Conservation (phyloP, 1,284 basidiomycete genomes). For the Bondarzewia mesenterica region DNA sequence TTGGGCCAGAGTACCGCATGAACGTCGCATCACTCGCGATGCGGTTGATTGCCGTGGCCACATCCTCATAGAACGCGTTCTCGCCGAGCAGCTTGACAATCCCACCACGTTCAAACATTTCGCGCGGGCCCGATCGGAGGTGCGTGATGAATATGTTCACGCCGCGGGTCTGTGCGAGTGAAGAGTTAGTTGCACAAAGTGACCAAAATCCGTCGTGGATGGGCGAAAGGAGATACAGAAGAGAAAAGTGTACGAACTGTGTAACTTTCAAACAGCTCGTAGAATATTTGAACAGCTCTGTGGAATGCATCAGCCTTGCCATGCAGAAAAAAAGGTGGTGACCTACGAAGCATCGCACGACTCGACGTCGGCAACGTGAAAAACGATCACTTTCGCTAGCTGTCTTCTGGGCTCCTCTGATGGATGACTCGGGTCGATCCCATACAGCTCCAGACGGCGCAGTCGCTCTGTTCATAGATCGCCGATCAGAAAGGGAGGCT, state of each 20-base stretch:
- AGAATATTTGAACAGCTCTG: conserved; percentile 80
- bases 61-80: conserved; percentile 65
- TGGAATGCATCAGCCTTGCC: neutral
- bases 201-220: neutral
- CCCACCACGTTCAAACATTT: conserved; percentile 61
- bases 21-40: conserved; percentile 14
- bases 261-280: conserved; percentile 75
- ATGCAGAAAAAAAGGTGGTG: neutral
- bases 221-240: neutral
- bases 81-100: conserved; percentile 57
- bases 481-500: neutral
- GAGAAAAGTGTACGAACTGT: conserved; percentile 34
- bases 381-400: conserved; percentile 72
- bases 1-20: neutral
- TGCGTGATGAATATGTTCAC: conserved; percentile 79
- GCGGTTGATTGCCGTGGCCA: conserved; percentile 55
- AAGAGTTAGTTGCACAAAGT: neutral
- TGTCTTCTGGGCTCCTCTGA: conserved; percentile 77
- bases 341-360: conserved; percentile 79
- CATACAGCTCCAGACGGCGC: conserved; percentile 76
- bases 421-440: conserved; percentile 70
- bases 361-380: conserved; percentile 86
- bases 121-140: conserved; percentile 46
- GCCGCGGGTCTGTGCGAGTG: conserved; percentile 43
- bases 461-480: conserved; percentile 62